Evolutionary conservation across 139 green algal species (phyloP), one percentile per base, ranked within the genome.

Genomic region (Micractinium sp.): DNA sequence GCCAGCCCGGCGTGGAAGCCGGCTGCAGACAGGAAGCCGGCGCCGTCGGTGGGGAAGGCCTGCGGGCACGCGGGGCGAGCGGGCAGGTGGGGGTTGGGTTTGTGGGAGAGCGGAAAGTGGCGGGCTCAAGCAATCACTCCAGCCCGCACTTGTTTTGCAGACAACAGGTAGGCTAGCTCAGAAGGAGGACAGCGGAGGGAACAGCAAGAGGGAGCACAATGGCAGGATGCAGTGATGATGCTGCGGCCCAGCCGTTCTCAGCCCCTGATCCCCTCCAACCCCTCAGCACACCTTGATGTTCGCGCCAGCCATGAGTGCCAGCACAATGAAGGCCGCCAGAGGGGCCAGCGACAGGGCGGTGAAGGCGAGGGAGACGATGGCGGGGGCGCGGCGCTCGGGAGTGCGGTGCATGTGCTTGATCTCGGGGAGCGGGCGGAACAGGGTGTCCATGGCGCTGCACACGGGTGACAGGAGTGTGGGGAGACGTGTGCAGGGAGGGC

Each of bases 1-100:
- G 79, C 89, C 86, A 93, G 84, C 29, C 91, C 89, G 3, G 36
- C 81, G 53, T 93, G 91, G 82, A 93, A 92, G 60, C 36, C 81
- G 16, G 61, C 53, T 1, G 74, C 63, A 12, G 53, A 23, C 74
- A 88, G 20, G 63, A 82, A 74, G 36, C 36, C 41, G 29, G 56
- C 74, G 38, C 81, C 71, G 33, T 41, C 33, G 27, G 47, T 79
- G 27, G 88, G 88, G n/a, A 91, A 89, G 61, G 71, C 82, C 88
- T 89, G 82, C 81, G n/a, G n/a, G n/a, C n/a, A n/a, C n/a, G n/a
- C n/a, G n/a, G n/a, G n/a, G n/a, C n/a, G n/a, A n/a, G n/a, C n/a
- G n/a, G n/a, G n/a, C n/a, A n/a, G n/a, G n/a, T n/a, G n/a, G n/a
- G n/a, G n/a, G n/a, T n/a, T n/a, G n/a, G n/a, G n/a, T n/a, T n/a